These are phyloP conservation scores for Dendrocalamus latiflorus DNA, from an alignment of 202 grass and related monocot genomes.

Conservation along the genomic window DNA sequence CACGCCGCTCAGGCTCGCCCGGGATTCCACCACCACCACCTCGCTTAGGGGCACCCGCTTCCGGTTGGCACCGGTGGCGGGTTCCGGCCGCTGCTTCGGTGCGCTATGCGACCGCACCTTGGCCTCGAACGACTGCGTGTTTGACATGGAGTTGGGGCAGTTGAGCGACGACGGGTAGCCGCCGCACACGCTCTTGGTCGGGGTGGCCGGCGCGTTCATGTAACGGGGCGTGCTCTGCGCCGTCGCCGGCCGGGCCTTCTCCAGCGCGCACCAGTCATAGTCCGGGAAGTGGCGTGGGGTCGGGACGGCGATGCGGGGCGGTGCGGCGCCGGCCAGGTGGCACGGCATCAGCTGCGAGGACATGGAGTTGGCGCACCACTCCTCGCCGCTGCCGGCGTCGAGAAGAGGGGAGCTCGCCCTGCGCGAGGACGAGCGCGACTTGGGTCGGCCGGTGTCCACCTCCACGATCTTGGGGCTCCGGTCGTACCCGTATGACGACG, in stretches of 20 bases:
- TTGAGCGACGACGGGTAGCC: constrained; percentile 24
- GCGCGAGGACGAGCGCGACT: constrained; percentile 62
- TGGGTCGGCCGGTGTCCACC: constrained; percentile 77
- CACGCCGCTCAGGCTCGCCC: constrained; percentile 65
- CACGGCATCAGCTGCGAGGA: constrained; percentile 35
- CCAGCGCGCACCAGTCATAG: constrained; percentile 54
- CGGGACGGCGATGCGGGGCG: constrained; percentile 51
- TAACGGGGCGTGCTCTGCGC: constrained; percentile 87
- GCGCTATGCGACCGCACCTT: constrained; percentile 93
- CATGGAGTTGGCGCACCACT: constrained; percentile 29
- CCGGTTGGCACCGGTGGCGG: neutral
- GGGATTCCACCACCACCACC: constrained; percentile 52
- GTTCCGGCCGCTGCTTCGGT: constrained; percentile 77
- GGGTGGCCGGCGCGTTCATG: constrained; percentile 46
- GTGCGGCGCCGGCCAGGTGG: constrained; percentile 8
- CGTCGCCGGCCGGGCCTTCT: constrained; percentile 73
- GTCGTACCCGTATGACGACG: constrained; percentile 60
- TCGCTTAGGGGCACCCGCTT: constrained; percentile 90
- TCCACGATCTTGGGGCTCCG: constrained; percentile 93
- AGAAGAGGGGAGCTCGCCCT: constrained; percentile 46
- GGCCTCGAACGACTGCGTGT: constrained; percentile 90
- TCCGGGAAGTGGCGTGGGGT: constrained; percentile 45
- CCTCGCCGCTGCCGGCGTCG: constrained; percentile 35
- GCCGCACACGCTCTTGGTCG: constrained; percentile 52
- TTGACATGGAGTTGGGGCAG: constrained; percentile 80